A percentile compares a stretch with the other conserved stretches of the same genome.
Evolutionary conservation across 805 yeast genomes (phyloP).

Genomic region (Spathaspora passalidarum): DNA sequence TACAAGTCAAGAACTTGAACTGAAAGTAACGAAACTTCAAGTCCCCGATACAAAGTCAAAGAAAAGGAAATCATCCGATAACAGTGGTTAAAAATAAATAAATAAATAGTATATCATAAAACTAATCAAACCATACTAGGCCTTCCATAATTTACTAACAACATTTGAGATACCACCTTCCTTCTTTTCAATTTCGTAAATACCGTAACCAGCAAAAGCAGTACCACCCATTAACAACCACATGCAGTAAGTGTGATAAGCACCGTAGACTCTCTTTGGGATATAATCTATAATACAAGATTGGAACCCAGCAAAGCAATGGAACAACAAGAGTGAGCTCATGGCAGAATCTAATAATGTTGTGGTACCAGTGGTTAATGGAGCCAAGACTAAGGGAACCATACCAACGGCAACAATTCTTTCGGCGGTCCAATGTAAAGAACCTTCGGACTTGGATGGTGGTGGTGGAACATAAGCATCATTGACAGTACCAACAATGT

Average conservation of each 20-base stretch:
- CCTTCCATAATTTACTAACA: conserved; percentile 34
- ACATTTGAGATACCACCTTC: conserved; percentile 63
- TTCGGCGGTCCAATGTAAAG: conserved; percentile 74
- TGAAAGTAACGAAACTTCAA: background rate
- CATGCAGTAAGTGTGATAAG: conserved; percentile 59
- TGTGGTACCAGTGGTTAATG: conserved; percentile 53
- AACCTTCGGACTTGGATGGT: conserved; percentile 57
- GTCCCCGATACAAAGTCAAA: conserved; percentile 1
- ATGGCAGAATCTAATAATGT: conserved; percentile 57
- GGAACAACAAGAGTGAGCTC: conserved; percentile 55
- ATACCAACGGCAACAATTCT: conserved; percentile 56
- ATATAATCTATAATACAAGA: conserved; percentile 78
- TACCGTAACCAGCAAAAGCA: conserved; percentile 64
- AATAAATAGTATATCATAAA: background rate
- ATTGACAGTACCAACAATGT: conserved; percentile 67
- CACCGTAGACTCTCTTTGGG: conserved; percentile 70
- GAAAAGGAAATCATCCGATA: conserved; percentile 7
- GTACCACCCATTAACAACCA: conserved; percentile 61
- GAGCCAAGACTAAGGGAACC: conserved; percentile 62
- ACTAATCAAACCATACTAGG: background rate
- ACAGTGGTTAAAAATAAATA: background rate
- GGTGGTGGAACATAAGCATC: conserved; percentile 66
- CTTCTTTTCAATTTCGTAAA: conserved; percentile 63
- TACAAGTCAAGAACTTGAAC: conserved; percentile 8
- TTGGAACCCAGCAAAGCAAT: conserved; percentile 69